phyloP scores from a whole-genome alignment of 169 alveolate genomes.

The Eimeria sp. region DNA sequence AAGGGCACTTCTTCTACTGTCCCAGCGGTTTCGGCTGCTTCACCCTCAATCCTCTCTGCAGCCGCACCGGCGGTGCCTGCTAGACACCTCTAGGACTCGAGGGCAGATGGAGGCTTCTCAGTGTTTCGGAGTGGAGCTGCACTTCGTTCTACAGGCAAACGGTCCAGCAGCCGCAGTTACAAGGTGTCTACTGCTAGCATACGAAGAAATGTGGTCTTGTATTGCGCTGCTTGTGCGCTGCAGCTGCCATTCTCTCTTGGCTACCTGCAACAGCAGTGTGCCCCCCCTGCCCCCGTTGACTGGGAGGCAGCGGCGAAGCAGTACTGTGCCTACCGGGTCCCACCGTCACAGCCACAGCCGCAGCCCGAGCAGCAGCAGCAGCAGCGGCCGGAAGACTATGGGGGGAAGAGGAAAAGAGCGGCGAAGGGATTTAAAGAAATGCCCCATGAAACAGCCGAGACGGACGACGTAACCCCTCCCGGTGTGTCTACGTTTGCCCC shows the following conservation, averaged over 20 bases:
- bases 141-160: no score
- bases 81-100: no score
- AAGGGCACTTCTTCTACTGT: no score
- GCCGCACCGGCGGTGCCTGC: background rate
- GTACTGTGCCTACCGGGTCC: slow-evolving; percentile 75
- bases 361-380: slow-evolving; percentile 65
- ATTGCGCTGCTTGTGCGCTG: slow-evolving; percentile 31
- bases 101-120: background rate
- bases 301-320: slow-evolving; percentile 82
- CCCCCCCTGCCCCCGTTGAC: slow-evolving; percentile 53
- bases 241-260: slow-evolving; percentile 63
- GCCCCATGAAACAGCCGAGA: slow-evolving; percentile 60
- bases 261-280: slow-evolving; percentile 32
- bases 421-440: slow-evolving; percentile 35
- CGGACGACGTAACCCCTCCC: slow-evolving; percentile 50
- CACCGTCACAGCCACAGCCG: slow-evolving; percentile 9
- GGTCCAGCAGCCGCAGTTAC: background rate
- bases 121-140: no score
- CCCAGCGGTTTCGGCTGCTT: background rate
- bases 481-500: background rate
- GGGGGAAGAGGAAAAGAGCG: slow-evolving; percentile 72
- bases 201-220: background rate
- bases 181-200: background rate
- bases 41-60: background rate
- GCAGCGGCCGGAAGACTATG: slow-evolving; percentile 40